Percentiles rank a stretch among this genome's conserved stretches.
Conservation (phyloP, 148 eudicot genomes). For the Camellia japonica region DNA sequence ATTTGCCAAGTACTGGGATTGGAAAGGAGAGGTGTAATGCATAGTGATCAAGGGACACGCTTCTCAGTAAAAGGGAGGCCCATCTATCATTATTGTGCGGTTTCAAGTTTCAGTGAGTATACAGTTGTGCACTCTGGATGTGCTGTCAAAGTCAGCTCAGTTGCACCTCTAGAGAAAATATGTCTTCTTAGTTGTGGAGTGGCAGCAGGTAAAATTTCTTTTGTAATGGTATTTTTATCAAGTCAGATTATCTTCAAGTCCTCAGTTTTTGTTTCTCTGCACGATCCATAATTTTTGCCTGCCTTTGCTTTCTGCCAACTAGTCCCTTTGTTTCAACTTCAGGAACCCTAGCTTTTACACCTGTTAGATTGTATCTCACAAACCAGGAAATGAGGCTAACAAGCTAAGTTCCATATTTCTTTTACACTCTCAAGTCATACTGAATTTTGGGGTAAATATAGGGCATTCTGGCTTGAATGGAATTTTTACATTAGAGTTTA, state of each 20-base stretch:
- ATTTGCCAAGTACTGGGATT: conserved; percentile 87
- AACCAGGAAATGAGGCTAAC: conserved; percentile 2
- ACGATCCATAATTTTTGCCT: background rate
- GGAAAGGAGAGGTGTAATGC: conserved; percentile 93
- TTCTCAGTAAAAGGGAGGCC: conserved; percentile 74
- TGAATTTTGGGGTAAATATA: background rate
- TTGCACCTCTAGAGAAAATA: conserved; percentile 77
- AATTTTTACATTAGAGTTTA: background rate
- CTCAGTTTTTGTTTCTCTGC: background rate
- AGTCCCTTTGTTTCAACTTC: conserved; percentile 1
- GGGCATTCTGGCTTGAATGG: background rate
- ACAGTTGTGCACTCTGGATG: conserved; percentile 98
- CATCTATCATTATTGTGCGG: conserved; percentile 89
- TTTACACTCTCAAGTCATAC: background rate
- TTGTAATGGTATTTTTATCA: background rate
- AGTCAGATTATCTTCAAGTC: background rate
- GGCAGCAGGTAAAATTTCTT: conserved; percentile 65
- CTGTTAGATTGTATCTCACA: background rate
- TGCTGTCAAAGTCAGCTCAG: conserved; percentile 77
- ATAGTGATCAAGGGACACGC: conserved; percentile 88
- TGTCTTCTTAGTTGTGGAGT: conserved; percentile 98
- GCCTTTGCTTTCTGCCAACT: background rate
- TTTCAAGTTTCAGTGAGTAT: conserved; percentile 95
- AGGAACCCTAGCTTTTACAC: background rate
- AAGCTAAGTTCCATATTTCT: background rate